Evolutionary conservation across 257 asterid species (phyloP).

Genomic region (Pogostemon cablin): DNA sequence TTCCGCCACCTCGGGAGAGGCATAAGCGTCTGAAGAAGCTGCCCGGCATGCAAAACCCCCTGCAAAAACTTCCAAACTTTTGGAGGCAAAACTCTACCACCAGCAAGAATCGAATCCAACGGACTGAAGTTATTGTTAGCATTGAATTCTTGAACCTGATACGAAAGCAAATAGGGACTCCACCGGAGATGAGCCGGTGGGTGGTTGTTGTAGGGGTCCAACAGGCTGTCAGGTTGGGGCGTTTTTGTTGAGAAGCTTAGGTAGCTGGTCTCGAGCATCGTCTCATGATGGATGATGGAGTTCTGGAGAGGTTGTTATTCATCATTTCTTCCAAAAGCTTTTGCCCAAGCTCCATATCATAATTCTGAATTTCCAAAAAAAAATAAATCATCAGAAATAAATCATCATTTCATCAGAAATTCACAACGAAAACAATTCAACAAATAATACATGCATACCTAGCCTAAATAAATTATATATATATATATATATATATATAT

Average conservation of each 20-base stretch:
- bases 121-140: conserved; percentile 22
- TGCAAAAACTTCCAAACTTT: conserved; percentile 66
- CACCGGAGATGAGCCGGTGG: conserved; percentile 49
- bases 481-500: background rate
- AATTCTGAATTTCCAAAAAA: conserved; percentile 28
- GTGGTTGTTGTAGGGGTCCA: conserved; percentile 52
- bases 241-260: conserved; percentile 45
- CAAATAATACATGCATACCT: background rate
- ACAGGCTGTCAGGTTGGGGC: conserved; percentile 54
- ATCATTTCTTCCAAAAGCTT: conserved; percentile 52
- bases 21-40: conserved; percentile 65
- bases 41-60: conserved; percentile 65
- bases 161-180: conserved; percentile 51
- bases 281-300: conserved; percentile 52
- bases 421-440: background rate
- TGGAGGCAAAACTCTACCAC: conserved; percentile 57
- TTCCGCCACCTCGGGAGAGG: conserved; percentile 87
- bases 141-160: conserved; percentile 40
- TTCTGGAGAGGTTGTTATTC: conserved; percentile 48
- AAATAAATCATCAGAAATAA: too few relatives aligned
- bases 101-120: conserved; percentile 47
- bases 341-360: conserved; percentile 50
- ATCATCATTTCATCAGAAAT: background rate
- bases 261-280: conserved; percentile 53
- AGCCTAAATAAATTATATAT: background rate